phyloP scores from a whole-genome alignment of 768 basidiomycete species.

The Rhizopogon salebrosus region DNA sequence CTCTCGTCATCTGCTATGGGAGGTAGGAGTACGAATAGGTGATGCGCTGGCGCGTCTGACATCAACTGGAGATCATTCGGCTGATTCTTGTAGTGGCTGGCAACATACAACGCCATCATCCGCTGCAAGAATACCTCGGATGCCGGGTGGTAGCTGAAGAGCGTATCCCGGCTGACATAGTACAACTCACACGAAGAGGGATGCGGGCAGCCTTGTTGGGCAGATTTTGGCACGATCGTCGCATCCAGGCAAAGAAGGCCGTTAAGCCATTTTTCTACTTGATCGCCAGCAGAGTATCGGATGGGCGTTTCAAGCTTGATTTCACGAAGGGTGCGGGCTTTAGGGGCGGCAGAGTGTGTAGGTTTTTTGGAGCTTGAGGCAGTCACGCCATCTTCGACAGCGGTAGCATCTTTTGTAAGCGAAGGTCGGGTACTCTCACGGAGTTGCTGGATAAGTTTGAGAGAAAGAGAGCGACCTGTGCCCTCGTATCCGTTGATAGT shows the following conservation, averaged over 20 bases:
- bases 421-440: slow-evolving; percentile 86
- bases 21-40: slow-evolving; percentile 91
- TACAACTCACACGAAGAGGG: slow-evolving; percentile 92
- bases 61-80: slow-evolving; percentile 98
- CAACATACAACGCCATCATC: slow-evolving; percentile 97
- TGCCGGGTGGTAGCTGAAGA: slow-evolving; percentile 96
- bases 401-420: slow-evolving; percentile 54
- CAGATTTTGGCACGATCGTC: slow-evolving; percentile 46
- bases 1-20: slow-evolving; percentile 88
- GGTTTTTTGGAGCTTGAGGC: slow-evolving; percentile 49
- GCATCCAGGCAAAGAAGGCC: slow-evolving; percentile 87
- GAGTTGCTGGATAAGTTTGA: slow-evolving; percentile 96
- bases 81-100: slow-evolving; percentile 98
- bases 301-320: slow-evolving; percentile 95
- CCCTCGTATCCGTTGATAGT: slow-evolving; percentile 99
- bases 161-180: slow-evolving; percentile 91
- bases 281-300: slow-evolving; percentile 82
- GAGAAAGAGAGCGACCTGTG: slow-evolving; percentile 95
- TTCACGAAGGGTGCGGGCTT: slow-evolving; percentile 73
- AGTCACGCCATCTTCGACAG: slow-evolving; percentile 35
- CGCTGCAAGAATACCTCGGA: slow-evolving; percentile 97
- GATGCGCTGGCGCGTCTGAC: slow-evolving; percentile 95
- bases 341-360: slow-evolving; percentile 53
- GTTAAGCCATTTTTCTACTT: slow-evolving; percentile 94
- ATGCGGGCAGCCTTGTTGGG: slow-evolving; percentile 82